Evolutionary conservation across 1,139 yeast species (phyloP).

Genomic region (Blastobotrys indianensis): DNA sequence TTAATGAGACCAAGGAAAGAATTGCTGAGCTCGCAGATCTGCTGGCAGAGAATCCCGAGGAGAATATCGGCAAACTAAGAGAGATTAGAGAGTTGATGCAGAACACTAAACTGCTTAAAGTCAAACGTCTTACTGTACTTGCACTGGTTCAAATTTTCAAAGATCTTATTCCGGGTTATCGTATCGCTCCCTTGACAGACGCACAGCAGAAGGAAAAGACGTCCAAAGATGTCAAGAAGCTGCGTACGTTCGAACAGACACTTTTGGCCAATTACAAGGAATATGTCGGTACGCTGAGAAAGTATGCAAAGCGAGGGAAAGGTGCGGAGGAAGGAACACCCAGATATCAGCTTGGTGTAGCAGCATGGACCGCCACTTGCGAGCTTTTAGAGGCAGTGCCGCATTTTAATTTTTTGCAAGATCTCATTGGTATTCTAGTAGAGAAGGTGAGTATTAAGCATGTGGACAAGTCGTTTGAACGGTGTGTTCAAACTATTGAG

Average conservation of each 20-base stretch:
- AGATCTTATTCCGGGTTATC: slow-evolving; percentile 80
- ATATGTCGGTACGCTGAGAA: slow-evolving; percentile 54
- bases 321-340: slow-evolving; percentile 33
- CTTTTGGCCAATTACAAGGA: slow-evolving; percentile 62
- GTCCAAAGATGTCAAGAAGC: slow-evolving; percentile 68
- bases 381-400: slow-evolving; percentile 65
- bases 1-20: slow-evolving; percentile 65
- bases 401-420: slow-evolving; percentile 74
- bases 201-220: slow-evolving; percentile 68
- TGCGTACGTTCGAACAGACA: slow-evolving; percentile 75
- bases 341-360: slow-evolving; percentile 43
- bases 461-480: slow-evolving; percentile 44
- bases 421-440: slow-evolving; percentile 59
- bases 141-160: slow-evolving; percentile 83
- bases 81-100: slow-evolving; percentile 65
- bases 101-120: slow-evolving; percentile 57
- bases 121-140: slow-evolving; percentile 67
- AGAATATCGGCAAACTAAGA: slow-evolving; percentile 59
- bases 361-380: slow-evolving; percentile 72
- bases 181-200: slow-evolving; percentile 76
- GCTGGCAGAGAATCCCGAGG: slow-evolving; percentile 87
- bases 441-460: slow-evolving; percentile 36
- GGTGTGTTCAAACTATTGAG: slow-evolving; percentile 62
- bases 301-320: slow-evolving; percentile 26
- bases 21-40: slow-evolving; percentile 76